Evolutionary conservation across 106 monocot genomes (phyloP).

Genomic region (Dioscorea alata): DNA sequence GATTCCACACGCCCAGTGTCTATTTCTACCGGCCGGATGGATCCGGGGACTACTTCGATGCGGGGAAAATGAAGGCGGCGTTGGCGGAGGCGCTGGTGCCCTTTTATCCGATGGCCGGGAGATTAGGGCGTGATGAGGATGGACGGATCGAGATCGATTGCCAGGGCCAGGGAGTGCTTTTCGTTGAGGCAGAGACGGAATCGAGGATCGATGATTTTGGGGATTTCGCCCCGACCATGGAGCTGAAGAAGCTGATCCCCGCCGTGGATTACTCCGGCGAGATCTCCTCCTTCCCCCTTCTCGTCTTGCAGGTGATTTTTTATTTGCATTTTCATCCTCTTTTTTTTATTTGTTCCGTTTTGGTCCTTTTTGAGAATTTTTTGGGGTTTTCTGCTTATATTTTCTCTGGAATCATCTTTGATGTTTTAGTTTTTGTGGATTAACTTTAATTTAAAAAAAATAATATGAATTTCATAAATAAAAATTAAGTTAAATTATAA

Average conservation of each 20-base stretch:
- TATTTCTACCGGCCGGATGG: conserved; percentile 78
- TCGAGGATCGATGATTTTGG: conserved; percentile 57
- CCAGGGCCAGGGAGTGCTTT: conserved; percentile 65
- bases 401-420: no score
- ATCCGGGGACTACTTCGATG: conserved; percentile 44
- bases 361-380: no score
- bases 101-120: conserved; percentile 93
- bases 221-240: conserved; percentile 90
- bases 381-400: no score
- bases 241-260: conserved; percentile 81
- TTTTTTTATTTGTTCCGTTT: not conserved
- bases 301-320: conserved; percentile 68
- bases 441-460: no score
- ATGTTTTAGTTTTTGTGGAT: no score
- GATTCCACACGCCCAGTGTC: conserved; percentile 95
- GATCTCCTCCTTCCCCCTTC: conserved; percentile 67
- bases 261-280: conserved; percentile 69
- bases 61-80: conserved; percentile 33
- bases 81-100: conserved; percentile 67
- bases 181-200: conserved; percentile 73
- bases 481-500: no score
- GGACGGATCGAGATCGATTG: conserved; percentile 93
- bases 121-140: conserved; percentile 66
- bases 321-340: not conserved
- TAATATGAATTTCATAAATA: no score